Evolutionary conservation across 345 rosid species (phyloP), one percentile per base, ranked within the genome.

Genomic region (Gossypium raimondii): DNA sequence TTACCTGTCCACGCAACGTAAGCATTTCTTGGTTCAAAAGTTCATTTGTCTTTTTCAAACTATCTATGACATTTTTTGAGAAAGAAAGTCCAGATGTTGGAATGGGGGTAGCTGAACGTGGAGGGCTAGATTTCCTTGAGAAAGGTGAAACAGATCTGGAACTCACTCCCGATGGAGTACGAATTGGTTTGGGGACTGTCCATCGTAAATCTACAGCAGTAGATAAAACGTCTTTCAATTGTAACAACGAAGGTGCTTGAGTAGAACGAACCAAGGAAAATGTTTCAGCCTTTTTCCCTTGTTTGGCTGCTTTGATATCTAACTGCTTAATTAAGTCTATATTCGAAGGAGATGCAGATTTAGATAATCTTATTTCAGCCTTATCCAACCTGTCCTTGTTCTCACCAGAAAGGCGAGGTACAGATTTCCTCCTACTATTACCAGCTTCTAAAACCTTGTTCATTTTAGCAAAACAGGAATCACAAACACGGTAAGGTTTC

Each of bases 81-180:
- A 92, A 92, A 14, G 85, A 88, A 77, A 95, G 90, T 63, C 98
- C 98, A 9, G 89, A 81, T 5, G 89, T 90, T 70, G 97, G 97
- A 75, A 95, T 87, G 47, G 98, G 98, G 24, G 99, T 95, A 17
- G 92, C 93, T 75, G 93, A 95, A 73, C 97, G 96, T 57, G 98
- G 97, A 24, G 99, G 98, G 73, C 99, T 93, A 70, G 97, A 85
- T 79, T 88, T 93, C 85, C 96, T 87, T 13, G 98, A 93, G 85
- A 95, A 93, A 82, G 97, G 99, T 45, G 99, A 95, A 74, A 95
- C 93, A 0, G 99, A 91, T 84, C 98, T 87, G 22, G 99, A 95
- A 84, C 86, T 93, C 71, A 83, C 90, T 73, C 92, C 98, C 70
- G 97, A 93, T 18, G 90, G 85, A 72, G 88, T 84, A 53, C 84